phyloP scores from a whole-genome alignment of 2,329 filamentous ascomycete genomes.

The Fusarium coffeatum region DNA sequence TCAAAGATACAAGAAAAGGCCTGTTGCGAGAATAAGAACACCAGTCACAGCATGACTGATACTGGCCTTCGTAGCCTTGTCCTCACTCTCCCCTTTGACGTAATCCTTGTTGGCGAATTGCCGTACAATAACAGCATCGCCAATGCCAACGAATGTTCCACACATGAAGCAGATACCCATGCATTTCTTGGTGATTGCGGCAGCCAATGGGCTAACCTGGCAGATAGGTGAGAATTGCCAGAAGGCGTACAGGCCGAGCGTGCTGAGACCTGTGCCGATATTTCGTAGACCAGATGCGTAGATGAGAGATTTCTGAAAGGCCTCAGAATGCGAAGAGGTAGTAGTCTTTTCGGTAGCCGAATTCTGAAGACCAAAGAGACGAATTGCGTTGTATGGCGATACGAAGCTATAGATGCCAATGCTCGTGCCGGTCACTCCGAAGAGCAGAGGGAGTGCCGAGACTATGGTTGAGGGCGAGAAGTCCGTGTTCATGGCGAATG shows the following conservation, averaged over 20 bases:
- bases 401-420: slow-evolving; percentile 36
- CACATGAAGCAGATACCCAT: slow-evolving; percentile 29
- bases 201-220: slow-evolving; percentile 6
- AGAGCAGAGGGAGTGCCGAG: slow-evolving; percentile 24
- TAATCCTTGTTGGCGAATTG: slow-evolving; percentile 24
- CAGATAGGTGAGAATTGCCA: slow-evolving; percentile 32
- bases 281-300: slow-evolving; percentile 27
- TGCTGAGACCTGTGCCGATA: slow-evolving; percentile 11
- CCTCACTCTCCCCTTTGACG: slow-evolving; percentile 9
- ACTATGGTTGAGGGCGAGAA: slow-evolving; percentile 5
- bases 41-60: slow-evolving; percentile 21
- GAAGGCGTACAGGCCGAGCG: slow-evolving; percentile 29
- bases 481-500: slow-evolving; percentile 3
- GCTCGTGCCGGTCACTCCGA: slow-evolving; percentile 17
- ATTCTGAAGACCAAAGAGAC: slow-evolving; percentile 11
- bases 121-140: slow-evolving; percentile 25
- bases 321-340: background rate
- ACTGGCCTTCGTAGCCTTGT: slow-evolving; percentile 17
- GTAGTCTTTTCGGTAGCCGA: background rate
- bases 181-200: slow-evolving; percentile 9
- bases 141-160: slow-evolving; percentile 25
- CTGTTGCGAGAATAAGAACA: slow-evolving; percentile 20
- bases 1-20: slow-evolving; percentile 27
- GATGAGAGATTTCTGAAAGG: slow-evolving; percentile 25
- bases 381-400: slow-evolving; percentile 22